A percentile compares a stretch with the other conserved stretches of the same genome.
Conservation (phyloP, 371 early-diverging fungal genomes). For the Rhizopus arrhizus region DNA sequence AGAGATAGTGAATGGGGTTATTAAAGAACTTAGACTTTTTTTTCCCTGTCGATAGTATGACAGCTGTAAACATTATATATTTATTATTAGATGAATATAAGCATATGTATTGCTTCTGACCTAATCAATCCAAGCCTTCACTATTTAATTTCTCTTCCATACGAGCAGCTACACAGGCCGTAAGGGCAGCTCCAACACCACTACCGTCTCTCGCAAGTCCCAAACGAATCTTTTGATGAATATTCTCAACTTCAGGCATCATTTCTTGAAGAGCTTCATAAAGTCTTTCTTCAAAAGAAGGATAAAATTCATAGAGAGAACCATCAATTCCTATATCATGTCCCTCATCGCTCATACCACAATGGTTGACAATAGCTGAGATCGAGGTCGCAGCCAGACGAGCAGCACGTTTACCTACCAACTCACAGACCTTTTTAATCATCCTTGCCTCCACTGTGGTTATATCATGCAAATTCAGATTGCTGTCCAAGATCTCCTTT, state of each 20-base stretch:
- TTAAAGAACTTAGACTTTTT: too few species aligned
- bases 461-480: conserved; percentile 66
- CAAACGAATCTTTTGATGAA: conserved; percentile 60
- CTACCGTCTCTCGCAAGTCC: conserved; percentile 61
- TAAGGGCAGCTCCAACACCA: conserved; percentile 56
- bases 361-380: conserved; percentile 78
- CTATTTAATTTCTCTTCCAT: conserved; percentile 27
- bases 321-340: conserved; percentile 93
- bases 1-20: too few species aligned
- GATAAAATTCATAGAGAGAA: conserved; percentile 90
- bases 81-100: too few species aligned
- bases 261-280: conserved; percentile 62
- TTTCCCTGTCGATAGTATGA: too few species aligned
- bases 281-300: conserved; percentile 83
- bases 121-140: too few species aligned
- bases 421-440: conserved; percentile 80
- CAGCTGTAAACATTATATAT: too few species aligned
- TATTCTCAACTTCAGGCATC: conserved; percentile 50
- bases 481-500: conserved; percentile 75
- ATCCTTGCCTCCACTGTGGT: conserved; percentile 78
- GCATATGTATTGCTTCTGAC: too few species aligned
- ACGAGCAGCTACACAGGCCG: conserved; percentile 50
- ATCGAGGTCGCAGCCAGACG: conserved; percentile 83
- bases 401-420: conserved; percentile 89
- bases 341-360: conserved; percentile 52